Base-by-base conservation (phyloP, 805 yeast species). In the Cyberlindnera xylosilytica region DNA sequence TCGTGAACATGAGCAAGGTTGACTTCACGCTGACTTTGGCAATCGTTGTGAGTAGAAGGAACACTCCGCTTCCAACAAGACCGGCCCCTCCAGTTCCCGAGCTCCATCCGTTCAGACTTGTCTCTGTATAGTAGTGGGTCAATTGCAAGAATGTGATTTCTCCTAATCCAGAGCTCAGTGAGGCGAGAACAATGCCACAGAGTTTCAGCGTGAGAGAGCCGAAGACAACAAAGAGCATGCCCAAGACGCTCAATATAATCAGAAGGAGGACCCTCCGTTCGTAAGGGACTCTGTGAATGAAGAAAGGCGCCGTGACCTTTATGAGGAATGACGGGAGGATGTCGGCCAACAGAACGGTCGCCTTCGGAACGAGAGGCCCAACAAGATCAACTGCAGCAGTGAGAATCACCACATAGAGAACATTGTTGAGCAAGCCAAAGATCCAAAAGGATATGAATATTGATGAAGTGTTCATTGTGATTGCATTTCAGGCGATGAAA, bases 11-110 rank as follows among this genome's bases (percentile, higher is more conserved):
- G 12, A 83, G 57, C 30, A 91, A 67, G 0, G 87, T 68, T 1
- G 68, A 44, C 45, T 69, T 69, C 0, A 86, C 80, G 6, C 76
- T 62, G 2, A 87, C 44, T 1, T 77, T 70, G 18, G 86, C 36
- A 56, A 88, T 65, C 1, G 91, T 83, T 0, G 97, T 91, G 53
- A 87, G 47, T 1, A 83, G 51, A 73, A 91, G 55, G 56, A 78
- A 90, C 12, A 75, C 57, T 40, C 84, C 86, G 39, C 90, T 79
- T 0, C 98, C 99, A 16, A 78, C 73, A 5, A 91, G 61, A 0
- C 99, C 99, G 1, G 99, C 98, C 16, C 88, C 95, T 3, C 99
- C 98, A 0, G 98, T 91, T 1, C 99, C 99, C 7, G 89, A 77
- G 17, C 96, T 85, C 79, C 95, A 91, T 1, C 95, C 97, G 38